Conservation (phyloP, 1,284 basidiomycete genomes). For the Fomitopsis pinicola region DNA sequence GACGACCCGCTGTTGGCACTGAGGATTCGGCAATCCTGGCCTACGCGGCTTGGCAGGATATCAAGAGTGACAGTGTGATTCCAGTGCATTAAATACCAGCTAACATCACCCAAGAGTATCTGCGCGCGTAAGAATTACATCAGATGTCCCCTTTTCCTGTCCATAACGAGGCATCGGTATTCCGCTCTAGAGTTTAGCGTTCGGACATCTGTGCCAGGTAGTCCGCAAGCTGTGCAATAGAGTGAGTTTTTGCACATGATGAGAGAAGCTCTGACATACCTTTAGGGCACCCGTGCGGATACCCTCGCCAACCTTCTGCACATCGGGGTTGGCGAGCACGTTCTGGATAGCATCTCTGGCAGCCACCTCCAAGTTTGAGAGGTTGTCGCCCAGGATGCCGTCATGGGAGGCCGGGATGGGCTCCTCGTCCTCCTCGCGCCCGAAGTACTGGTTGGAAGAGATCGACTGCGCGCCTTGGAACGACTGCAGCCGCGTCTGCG, state of each 20-base stretch:
- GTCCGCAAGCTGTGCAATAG: conserved; percentile 57
- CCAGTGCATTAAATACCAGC: background rate
- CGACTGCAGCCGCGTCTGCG: conserved; percentile 75
- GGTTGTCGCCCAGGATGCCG: conserved; percentile 58
- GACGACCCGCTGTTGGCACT: no score
- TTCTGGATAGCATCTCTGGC: conserved; percentile 78
- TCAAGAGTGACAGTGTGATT: no score
- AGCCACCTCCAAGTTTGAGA: conserved; percentile 71
- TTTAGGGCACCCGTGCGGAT: conserved; percentile 83
- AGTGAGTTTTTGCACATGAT: conserved; percentile 1
- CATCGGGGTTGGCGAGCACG: conserved; percentile 86
- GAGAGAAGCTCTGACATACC: conserved; percentile 42
- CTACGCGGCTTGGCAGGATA: no score
- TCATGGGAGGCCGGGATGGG: conserved; percentile 34
- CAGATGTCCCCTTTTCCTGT: background rate
- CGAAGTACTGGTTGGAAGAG: conserved; percentile 94
- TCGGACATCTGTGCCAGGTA: conserved; percentile 76
- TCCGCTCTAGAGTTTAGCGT: conserved; percentile 25
- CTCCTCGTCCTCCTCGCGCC: conserved; percentile 83
- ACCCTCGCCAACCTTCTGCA: conserved; percentile 84
- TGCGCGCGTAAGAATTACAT: background rate
- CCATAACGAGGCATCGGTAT: background rate
- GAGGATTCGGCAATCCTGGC: no score
- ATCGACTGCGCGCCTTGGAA: conserved; percentile 95
- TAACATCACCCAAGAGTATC: background rate